These are phyloP conservation scores for Globisporangium lucens DNA, from an alignment of 352 stramenopile species.

Conservation along the genomic window DNA sequence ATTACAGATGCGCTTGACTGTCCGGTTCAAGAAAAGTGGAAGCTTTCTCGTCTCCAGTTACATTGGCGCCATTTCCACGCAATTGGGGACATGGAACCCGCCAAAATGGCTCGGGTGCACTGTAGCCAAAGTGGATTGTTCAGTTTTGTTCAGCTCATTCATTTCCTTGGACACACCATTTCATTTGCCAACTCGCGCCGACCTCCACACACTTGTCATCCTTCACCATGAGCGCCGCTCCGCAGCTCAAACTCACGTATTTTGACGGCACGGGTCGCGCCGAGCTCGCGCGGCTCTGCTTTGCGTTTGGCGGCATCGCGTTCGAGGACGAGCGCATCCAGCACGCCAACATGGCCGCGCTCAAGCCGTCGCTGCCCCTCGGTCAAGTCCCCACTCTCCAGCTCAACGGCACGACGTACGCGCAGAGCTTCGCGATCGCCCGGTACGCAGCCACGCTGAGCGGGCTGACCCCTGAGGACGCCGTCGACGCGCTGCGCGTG, in stretches of 20 bases:
- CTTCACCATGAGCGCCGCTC: not conserved
- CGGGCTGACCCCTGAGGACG: conserved; percentile 57
- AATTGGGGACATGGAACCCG: too few relatives aligned
- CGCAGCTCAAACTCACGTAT: conserved; percentile 68
- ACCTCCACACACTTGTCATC: too few relatives aligned
- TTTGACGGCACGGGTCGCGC: conserved; percentile 48
- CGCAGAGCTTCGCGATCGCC: conserved; percentile 59
- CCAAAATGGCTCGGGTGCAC: too few relatives aligned
- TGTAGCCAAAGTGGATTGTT: too few relatives aligned
- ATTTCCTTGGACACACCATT: too few relatives aligned
- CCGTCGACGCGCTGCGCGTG: conserved; percentile 47
- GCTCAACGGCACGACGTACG: conserved; percentile 43
- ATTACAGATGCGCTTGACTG: too few relatives aligned
- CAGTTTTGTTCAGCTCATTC: too few relatives aligned
- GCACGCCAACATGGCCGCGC: conserved; percentile 32
- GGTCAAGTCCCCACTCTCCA: conserved; percentile 54
- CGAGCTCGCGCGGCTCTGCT: conserved; percentile 58
- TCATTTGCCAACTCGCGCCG: too few relatives aligned
- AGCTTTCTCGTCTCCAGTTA: too few relatives aligned
- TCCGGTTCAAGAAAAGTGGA: too few relatives aligned
- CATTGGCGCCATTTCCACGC: too few relatives aligned
- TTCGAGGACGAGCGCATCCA: conserved; percentile 66
- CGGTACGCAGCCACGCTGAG: conserved; percentile 50
- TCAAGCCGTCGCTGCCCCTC: conserved; percentile 55
- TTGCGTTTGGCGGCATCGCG: conserved; percentile 47